phyloP scores from a whole-genome alignment of 2,329 filamentous ascomycete species.

The Colletotrichum sp. region DNA sequence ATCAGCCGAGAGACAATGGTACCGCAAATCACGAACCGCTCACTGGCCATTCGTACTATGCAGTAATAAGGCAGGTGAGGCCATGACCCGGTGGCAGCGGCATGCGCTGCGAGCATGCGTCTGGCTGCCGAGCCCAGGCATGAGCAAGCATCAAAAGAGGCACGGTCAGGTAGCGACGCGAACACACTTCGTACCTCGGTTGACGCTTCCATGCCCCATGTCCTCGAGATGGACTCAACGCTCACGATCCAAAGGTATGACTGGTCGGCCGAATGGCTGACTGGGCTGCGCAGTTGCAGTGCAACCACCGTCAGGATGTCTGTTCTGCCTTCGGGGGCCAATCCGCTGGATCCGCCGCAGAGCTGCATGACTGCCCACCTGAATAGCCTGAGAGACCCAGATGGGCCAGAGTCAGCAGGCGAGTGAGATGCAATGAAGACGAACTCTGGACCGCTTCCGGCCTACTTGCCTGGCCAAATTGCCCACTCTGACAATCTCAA shows the following conservation, averaged over 20 bases:
- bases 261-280: background rate
- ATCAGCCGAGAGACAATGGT: slow-evolving; percentile 18
- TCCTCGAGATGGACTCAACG: background rate
- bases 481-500: background rate
- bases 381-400: slow-evolving; percentile 14
- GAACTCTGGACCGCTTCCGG: background rate
- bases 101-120: background rate
- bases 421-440: background rate
- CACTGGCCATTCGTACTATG: slow-evolving; percentile 1
- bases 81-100: background rate
- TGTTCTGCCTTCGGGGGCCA: slow-evolving; percentile 2
- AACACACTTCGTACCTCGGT: background rate
- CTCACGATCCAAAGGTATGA: background rate
- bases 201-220: background rate
- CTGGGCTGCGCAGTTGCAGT: slow-evolving; percentile 2
- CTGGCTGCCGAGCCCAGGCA: background rate
- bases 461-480: background rate
- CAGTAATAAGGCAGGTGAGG: slow-evolving; percentile 1
- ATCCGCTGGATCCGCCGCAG: slow-evolving; percentile 12
- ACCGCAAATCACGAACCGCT: slow-evolving; percentile 8
- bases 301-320: background rate
- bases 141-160: background rate
- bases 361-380: slow-evolving; percentile 14
- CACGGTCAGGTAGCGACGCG: background rate
- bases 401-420: background rate